Evolutionary conservation across 2,329 filamentous ascomycete species (phyloP), one percentile per base, ranked within the genome.

Genomic region (Trichocomaceae sp.): DNA sequence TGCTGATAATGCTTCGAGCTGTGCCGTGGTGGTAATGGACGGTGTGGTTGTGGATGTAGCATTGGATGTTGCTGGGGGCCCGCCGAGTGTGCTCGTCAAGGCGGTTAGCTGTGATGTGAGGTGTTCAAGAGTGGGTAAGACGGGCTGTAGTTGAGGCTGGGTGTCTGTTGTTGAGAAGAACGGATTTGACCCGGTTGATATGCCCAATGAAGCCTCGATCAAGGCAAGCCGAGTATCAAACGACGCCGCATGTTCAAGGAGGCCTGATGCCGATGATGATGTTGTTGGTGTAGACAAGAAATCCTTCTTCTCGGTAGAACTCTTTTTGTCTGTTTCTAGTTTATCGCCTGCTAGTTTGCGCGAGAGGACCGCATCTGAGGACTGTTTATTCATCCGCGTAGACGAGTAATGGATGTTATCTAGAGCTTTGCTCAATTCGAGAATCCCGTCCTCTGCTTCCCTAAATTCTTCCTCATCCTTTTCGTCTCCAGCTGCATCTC

Each of bases 201-300:
- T 80, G 9, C 93, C 93, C 26, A 99, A 80, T 1, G 85, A 82
- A 61, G 84, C 84, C 74, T 99, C 93, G 47, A 99, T 77, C 29
- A 87, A 76, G 2, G 86, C 76, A 19, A 99, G 81, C 5, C 93
- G 83, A 29, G 83, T 80, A 67, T 97, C 92, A 64, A 99, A 96
- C 59, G 93, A 87, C 22, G 91, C 88, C 6, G 89, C 86, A 69
- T 90, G 88, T 33, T 85, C 83, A 35, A 96, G 77, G 23, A 88
- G 49, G 72, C 79, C 45, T 76, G 85, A 41, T 5, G 68, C 58
- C 76, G 85, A 31, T 3, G 68, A 46, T 13, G 59, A 42, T 13
- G 60, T 54, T 35, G 59, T 20, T 2, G 52, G 20, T 26, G 29
- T 23, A 33, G 31, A 19, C n/a, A 33, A 17, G 7, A 12, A 3